Evolutionary conservation across 208 protist genomes (phyloP), one percentile per base, ranked within the genome.

Genomic region (Acanthamoeba sp.): DNA sequence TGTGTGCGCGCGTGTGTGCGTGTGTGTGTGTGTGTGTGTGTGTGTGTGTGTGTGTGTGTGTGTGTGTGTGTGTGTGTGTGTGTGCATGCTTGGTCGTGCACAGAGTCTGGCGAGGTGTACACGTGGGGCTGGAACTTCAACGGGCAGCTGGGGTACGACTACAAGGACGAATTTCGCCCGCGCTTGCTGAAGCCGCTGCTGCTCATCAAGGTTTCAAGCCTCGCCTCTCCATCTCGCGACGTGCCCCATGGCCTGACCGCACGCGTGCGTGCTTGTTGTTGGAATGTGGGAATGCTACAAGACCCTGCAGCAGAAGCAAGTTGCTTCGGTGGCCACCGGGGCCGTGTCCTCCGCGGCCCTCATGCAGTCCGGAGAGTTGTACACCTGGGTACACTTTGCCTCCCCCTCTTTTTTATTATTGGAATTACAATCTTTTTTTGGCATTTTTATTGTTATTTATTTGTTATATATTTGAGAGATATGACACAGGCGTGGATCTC

Each of bases 181-280:
- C 71, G 71, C 10, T 45, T 80, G 40, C 71, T 80, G 36, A 80
- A 80, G 24, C 71, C 71, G 20, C 71, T 80, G 36, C 71, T 80
- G 4, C 40, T 80, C 38, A 80, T 80, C 71, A 80, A 80, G 71
- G 71, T 80, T n/a, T n/a, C n/a, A n/a, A n/a, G n/a, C n/a, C n/a
- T n/a, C n/a, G n/a, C n/a, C n/a, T n/a, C n/a, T n/a, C n/a, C 55
- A 62, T 62, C 22, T 62, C 55, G 12, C 45, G 9, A 50, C 12
- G 45, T 50, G 45, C 9, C 12, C 45, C 45, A 12, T 50, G 45
- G n/a, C n/a, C n/a, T n/a, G n/a, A n/a, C n/a, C n/a, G n/a, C n/a
- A n/a, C n/a, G n/a, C n/a, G n/a, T n/a, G n/a, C 55, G 14, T 22
- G 10, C 66, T 14, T 40, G 29, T 27, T 22, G n/a, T 2, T 27